These are phyloP conservation scores for Alloascoidea hylecoeti DNA, from an alignment of 805 yeast genomes.

Conservation along the genomic window DNA sequence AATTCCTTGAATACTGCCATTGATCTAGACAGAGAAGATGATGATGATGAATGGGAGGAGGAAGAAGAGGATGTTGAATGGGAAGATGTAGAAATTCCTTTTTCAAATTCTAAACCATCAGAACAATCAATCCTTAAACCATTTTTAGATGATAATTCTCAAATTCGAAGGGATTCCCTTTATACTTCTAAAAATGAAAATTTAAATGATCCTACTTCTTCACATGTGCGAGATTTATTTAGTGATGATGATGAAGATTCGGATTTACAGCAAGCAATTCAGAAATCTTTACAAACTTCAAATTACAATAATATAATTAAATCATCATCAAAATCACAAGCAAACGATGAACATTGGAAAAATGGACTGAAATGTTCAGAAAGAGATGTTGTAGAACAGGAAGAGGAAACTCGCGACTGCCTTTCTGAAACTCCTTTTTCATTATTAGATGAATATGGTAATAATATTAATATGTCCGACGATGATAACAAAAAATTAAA, in stretches of 20 bases:
- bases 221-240: constrained; percentile 1
- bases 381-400: too few relatives aligned
- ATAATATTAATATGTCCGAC: too few relatives aligned
- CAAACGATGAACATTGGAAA: too few relatives aligned
- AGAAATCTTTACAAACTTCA: too few relatives aligned
- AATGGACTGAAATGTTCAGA: too few relatives aligned
- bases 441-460: too few relatives aligned
- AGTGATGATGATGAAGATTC: constrained; percentile 5
- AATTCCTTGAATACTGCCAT: constrained; percentile 31
- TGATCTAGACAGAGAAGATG: constrained; percentile 21
- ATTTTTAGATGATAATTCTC: constrained; percentile 15
- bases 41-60: constrained; percentile 21
- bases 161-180: constrained; percentile 6
- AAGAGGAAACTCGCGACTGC: too few relatives aligned
- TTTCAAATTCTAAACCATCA: not conserved
- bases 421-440: too few relatives aligned
- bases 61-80: constrained; percentile 39
- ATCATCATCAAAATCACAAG: too few relatives aligned
- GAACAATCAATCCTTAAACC: constrained; percentile 6
- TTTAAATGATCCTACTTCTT: constrained; percentile 4
- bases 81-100: constrained; percentile 47
- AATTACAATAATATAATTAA: too few relatives aligned
- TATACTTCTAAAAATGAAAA: constrained; percentile 1
- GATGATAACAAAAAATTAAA: too few relatives aligned
- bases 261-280: constrained; percentile 10